Evolutionary conservation across 2,329 filamentous ascomycete genomes (phyloP).

Genomic region (Dactylonectria estremocensis): DNA sequence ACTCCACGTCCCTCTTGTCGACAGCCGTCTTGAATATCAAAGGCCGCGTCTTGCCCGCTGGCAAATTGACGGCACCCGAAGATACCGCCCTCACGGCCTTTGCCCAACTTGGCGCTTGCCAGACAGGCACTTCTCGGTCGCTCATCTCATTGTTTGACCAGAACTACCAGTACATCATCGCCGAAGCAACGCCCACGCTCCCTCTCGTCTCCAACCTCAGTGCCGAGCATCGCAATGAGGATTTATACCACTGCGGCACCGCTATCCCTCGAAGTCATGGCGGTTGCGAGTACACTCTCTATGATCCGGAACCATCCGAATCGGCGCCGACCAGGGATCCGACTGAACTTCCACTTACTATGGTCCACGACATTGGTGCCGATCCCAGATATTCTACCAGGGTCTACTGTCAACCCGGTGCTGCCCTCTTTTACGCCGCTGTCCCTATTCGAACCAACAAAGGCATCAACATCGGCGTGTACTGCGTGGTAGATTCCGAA

Average conservation of each 20-base stretch:
- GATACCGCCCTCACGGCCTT: slow-evolving; percentile 61
- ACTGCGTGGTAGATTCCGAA: slow-evolving; percentile 49
- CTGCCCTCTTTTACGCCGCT: slow-evolving; percentile 53
- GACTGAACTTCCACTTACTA: slow-evolving; percentile 49
- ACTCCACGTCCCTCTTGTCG: slow-evolving; percentile 7
- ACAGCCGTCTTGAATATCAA: background rate
- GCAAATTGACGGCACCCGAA: slow-evolving; percentile 45
- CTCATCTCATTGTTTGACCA: slow-evolving; percentile 68
- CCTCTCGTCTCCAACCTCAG: slow-evolving; percentile 50
- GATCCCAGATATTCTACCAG: slow-evolving; percentile 50
- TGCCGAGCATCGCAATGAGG: slow-evolving; percentile 2
- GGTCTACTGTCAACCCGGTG: slow-evolving; percentile 43
- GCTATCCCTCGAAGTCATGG: slow-evolving; percentile 50
- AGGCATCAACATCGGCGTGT: slow-evolving; percentile 60
- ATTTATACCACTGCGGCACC: slow-evolving; percentile 51
- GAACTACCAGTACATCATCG: slow-evolving; percentile 65
- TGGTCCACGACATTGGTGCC: slow-evolving; percentile 53
- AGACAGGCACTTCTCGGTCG: slow-evolving; percentile 59
- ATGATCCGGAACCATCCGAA: background rate
- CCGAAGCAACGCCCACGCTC: slow-evolving; percentile 63
- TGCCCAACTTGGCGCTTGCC: slow-evolving; percentile 63
- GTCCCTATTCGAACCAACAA: slow-evolving; percentile 15
- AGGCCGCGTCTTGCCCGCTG: background rate
- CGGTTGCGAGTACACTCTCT: slow-evolving; percentile 50
- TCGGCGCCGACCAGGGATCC: background rate